These are phyloP conservation scores for Oryza meyeriana DNA, from an alignment of 176 grass and related monocot species.

Conservation along the genomic window DNA sequence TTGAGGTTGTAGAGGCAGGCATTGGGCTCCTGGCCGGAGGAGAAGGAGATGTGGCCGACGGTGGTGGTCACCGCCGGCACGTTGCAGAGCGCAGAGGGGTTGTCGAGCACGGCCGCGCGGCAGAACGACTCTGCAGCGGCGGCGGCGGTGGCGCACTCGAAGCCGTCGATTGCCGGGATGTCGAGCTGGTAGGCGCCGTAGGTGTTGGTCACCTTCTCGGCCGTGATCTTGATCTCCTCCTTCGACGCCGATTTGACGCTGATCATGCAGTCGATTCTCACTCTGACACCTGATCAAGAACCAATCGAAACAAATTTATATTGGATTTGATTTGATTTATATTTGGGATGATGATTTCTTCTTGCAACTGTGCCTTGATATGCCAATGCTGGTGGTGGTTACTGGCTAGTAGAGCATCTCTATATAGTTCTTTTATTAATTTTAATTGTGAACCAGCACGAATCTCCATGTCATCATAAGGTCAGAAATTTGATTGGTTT, in stretches of 20 bases:
- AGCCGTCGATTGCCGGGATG: conserved; percentile 68
- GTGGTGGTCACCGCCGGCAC: conserved; percentile 60
- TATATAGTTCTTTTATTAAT: too few species aligned
- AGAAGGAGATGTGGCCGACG: conserved; percentile 53
- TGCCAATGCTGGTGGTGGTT: too few species aligned
- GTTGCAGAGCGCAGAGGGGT: conserved; percentile 60
- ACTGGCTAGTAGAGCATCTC: too few species aligned
- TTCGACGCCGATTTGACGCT: conserved; percentile 42
- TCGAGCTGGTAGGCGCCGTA: conserved; percentile 69
- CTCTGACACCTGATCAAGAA: conserved; percentile 56
- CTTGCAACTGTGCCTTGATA: too few species aligned
- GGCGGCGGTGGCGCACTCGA: conserved; percentile 44
- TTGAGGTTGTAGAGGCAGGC: conserved; percentile 76
- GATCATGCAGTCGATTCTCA: conserved; percentile 67
- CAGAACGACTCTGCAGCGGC: conserved; percentile 60
- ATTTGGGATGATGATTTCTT: too few species aligned
- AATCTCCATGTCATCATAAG: too few species aligned
- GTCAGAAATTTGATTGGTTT: too few species aligned
- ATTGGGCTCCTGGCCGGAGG: background rate
- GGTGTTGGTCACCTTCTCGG: conserved; percentile 67
- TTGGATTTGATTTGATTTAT: background rate
- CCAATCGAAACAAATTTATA: background rate
- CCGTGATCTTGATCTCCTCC: conserved; percentile 67
- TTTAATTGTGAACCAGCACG: too few species aligned
- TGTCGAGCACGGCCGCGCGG: conserved; percentile 54